phyloP scores from a whole-genome alignment of 208 protist genomes.

The Crithidia bombi region DNA sequence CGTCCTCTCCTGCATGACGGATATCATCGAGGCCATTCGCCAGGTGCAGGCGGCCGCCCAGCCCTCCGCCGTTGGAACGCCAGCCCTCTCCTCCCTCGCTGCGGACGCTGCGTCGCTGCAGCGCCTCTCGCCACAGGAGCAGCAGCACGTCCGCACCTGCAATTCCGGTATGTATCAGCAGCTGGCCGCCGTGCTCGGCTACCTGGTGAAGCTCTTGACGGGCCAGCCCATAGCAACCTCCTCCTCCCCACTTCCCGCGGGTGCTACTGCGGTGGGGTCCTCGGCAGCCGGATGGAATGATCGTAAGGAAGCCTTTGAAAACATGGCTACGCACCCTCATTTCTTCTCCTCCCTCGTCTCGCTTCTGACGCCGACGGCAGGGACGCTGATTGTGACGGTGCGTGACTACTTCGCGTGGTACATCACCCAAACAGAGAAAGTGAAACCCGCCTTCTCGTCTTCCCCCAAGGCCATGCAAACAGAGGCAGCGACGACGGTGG shows the following conservation, averaged over 20 bases:
- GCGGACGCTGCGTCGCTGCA: constrained; percentile 40
- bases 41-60: constrained; percentile 49
- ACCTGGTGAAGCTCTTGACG: constrained; percentile 63
- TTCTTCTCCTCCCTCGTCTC: constrained; percentile 74
- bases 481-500: background rate
- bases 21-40: constrained; percentile 58
- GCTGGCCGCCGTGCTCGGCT: constrained; percentile 65
- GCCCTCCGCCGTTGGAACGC: background rate
- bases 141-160: constrained; percentile 84
- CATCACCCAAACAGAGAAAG: constrained; percentile 38
- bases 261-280: constrained; percentile 16
- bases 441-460: too few relatives aligned
- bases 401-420: constrained; percentile 86
- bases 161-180: constrained; percentile 88
- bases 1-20: constrained; percentile 49
- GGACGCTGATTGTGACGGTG: constrained; percentile 65
- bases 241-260: background rate
- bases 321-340: constrained; percentile 46
- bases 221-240: constrained; percentile 5
- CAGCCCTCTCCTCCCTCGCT: constrained; percentile 10
- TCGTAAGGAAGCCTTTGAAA: constrained; percentile 40
- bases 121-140: constrained; percentile 76
- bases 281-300: constrained; percentile 8
- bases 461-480: background rate
- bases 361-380: constrained; percentile 65